Evolutionary conservation across 768 basidiomycete species (phyloP).

Genomic region (Rhizopogon vinicolor): DNA sequence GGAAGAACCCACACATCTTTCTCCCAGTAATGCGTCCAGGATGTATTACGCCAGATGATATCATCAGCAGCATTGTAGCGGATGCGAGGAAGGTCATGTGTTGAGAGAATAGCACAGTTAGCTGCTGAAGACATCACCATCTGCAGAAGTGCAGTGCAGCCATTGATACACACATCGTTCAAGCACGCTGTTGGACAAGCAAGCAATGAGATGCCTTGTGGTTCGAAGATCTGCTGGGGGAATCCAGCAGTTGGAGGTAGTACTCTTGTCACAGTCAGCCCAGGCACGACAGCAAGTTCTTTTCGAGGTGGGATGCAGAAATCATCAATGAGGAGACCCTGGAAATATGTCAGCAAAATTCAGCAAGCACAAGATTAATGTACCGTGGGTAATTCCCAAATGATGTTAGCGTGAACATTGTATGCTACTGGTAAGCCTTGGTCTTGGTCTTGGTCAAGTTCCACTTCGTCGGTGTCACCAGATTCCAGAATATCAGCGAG

Average conservation of each 20-base stretch:
- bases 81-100: constrained; percentile 1
- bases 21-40: constrained; percentile 19
- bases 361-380: not conserved
- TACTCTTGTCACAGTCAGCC: not conserved
- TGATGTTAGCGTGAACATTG: not conserved
- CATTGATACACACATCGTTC: constrained; percentile 6
- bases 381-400: not conserved
- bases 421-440: not conserved
- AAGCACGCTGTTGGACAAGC: not conserved
- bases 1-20: constrained; percentile 31
- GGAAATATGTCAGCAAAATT: not conserved
- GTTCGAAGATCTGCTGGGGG: not conserved
- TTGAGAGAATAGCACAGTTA: constrained; percentile 3
- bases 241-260: not conserved
- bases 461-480: not conserved
- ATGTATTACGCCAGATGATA: constrained; percentile 16
- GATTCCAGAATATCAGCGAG: not conserved
- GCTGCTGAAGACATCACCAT: not conserved
- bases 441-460: not conserved
- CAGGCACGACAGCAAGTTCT: not conserved
- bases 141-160: constrained; percentile 1
- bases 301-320: not conserved
- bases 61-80: not conserved
- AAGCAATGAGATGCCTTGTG: not conserved
- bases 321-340: not conserved